Percentiles rank a stretch among this genome's conserved stretches.
Conservation (phyloP, 1,139 yeast genomes). For the Pneumocystis oryctolagi region DNA sequence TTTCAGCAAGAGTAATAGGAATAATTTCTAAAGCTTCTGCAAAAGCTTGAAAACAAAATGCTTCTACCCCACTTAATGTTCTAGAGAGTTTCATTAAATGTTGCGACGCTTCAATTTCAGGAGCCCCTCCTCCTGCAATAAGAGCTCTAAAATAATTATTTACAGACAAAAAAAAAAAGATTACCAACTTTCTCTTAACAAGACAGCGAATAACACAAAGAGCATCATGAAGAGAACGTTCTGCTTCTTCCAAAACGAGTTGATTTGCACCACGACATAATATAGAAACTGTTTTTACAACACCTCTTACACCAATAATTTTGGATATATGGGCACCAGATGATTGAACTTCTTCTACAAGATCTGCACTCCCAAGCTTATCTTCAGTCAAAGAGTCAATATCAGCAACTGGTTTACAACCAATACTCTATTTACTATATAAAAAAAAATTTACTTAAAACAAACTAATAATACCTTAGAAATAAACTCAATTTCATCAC, state of each 20-base stretch:
- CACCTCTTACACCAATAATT: slow-evolving; percentile 66
- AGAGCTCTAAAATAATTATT: slow-evolving; percentile 34
- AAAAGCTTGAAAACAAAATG: slow-evolving; percentile 87
- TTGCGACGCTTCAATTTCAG: slow-evolving; percentile 87
- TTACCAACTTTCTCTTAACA: slow-evolving; percentile 53
- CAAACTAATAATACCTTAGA: slow-evolving; percentile 34
- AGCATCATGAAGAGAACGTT: slow-evolving; percentile 93
- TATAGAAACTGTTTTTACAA: slow-evolving; percentile 69
- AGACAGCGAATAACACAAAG: slow-evolving; percentile 90
- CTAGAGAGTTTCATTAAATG: slow-evolving; percentile 64
- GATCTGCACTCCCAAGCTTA: slow-evolving; percentile 79
- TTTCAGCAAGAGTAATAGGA: slow-evolving; percentile 94
- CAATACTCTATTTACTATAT: slow-evolving; percentile 38
- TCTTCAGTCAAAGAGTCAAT: slow-evolving; percentile 84
- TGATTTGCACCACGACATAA: slow-evolving; percentile 90
- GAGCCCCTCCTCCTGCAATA: slow-evolving; percentile 99
- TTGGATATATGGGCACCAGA: slow-evolving; percentile 87
- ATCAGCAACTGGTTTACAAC: slow-evolving; percentile 94
- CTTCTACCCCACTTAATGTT: slow-evolving; percentile 74
- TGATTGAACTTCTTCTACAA: slow-evolving; percentile 81
- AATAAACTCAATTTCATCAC: slow-evolving; percentile 91
- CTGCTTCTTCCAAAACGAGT: slow-evolving; percentile 84
- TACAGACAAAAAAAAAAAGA: background rate
- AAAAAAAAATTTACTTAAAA: background rate
- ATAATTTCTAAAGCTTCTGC: slow-evolving; percentile 92